Conservation (phyloP, 805 yeast species). For the Sungouiella blattae region DNA sequence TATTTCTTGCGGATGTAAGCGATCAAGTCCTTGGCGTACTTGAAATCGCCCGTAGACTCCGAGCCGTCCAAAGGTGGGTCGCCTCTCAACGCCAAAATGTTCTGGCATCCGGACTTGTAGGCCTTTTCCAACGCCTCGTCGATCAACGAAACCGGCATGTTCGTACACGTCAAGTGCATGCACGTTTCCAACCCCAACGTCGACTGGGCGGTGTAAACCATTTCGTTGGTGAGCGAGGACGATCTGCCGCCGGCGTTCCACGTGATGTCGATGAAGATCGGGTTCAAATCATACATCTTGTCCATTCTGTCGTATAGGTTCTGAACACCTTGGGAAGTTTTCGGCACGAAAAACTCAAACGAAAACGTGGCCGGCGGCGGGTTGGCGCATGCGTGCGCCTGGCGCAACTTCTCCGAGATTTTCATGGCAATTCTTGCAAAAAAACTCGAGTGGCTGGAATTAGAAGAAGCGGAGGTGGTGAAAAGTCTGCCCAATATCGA, state of each 20-base stretch:
- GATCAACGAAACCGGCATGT: conserved; percentile 78
- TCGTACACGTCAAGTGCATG: conserved; percentile 97
- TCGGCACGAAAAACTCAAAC: conserved; percentile 95
- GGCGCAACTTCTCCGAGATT: conserved; percentile 39
- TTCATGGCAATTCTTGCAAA: conserved; percentile 28
- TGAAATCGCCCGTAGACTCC: conserved; percentile 78
- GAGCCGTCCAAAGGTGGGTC: conserved; percentile 84
- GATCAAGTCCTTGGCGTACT: conserved; percentile 84
- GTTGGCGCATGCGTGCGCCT: conserved; percentile 35
- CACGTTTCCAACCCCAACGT: conserved; percentile 93
- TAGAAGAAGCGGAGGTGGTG: background rate
- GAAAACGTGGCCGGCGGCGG: conserved; percentile 73
- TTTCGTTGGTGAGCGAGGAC: conserved; percentile 80
- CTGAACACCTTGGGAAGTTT: conserved; percentile 95
- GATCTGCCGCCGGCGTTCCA: conserved; percentile 98
- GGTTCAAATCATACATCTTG: conserved; percentile 89
- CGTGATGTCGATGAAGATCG: conserved; percentile 90
- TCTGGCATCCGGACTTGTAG: conserved; percentile 88
- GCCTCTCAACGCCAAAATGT: conserved; percentile 90
- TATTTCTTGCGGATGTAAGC: conserved; percentile 68
- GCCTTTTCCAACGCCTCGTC: conserved; percentile 86
- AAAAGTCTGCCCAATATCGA: conserved; percentile 1
- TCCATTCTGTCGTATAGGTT: conserved; percentile 96
- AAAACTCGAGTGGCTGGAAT: background rate
- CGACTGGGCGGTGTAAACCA: conserved; percentile 86